Evolutionary conservation across 441 rosid species (phyloP), one percentile per base, ranked within the genome.

Genomic region (Arabidopsis hybrid): DNA sequence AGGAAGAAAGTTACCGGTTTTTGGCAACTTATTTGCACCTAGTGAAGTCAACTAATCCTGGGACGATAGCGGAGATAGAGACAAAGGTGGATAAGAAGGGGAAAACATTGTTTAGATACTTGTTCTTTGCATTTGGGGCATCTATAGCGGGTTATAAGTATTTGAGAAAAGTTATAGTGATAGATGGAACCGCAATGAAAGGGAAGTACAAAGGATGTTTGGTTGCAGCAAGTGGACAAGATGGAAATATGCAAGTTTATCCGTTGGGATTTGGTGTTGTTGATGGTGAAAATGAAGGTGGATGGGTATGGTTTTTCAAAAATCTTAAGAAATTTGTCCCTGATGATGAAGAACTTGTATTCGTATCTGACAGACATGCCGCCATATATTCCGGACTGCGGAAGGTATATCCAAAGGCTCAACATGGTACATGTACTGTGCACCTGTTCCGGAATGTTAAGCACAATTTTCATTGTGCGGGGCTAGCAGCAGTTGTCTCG

Each of bases 401-500:
- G 5, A 17, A 2, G 0, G 46, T 59, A 0, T 36, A 59, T 3
- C 63, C 46, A 2, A 1, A 4, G 0, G 46, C 46, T 0, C n/a
- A 36, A 0, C 32, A 36, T 10, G 63, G 8, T 0, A 14, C 63
- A 0, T 38, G 45, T 17, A 0, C 2, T 1, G 14, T 38, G 0
- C 63, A 59, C 6, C 13, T 59, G 0, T 36, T 4, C 1, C 4
- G n/a, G 2, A 59, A 38, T 2, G n/a, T 16, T 1, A 59, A 36
- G 0, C 29, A 58, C 5, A 1, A 1, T 0, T 50, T 8, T 0
- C 0, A 4, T 0, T 1, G 18, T 4, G 11, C 0, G 0, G 31
- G 31, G 0, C 1, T 50, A 5, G 31, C 55, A 0, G 1, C 0
- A 0, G 0, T 17, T 1, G 18, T 49, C 0, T 6, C 9, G 1